phyloP scores from a whole-genome alignment of 164 flowering plant species.

The Umbilicus rupestris region DNA sequence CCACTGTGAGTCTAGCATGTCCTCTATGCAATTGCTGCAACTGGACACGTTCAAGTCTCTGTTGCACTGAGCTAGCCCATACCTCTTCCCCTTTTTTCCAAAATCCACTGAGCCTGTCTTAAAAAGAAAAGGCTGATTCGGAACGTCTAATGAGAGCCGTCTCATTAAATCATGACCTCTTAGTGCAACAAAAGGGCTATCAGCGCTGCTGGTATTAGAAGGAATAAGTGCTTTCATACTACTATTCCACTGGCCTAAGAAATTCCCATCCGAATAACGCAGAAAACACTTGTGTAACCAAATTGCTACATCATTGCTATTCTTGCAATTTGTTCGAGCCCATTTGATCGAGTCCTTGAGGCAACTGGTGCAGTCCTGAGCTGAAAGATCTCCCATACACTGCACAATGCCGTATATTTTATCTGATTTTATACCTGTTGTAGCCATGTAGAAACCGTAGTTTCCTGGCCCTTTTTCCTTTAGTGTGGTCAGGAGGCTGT shows the following conservation, averaged over 20 bases:
- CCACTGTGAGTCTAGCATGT: background rate
- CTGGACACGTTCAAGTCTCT: conserved; percentile 14
- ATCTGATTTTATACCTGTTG: conserved; percentile 1
- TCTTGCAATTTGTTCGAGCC: conserved; percentile 10
- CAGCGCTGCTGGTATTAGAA: background rate
- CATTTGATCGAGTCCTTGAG: background rate
- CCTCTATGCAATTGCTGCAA: conserved; percentile 13
- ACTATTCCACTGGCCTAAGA: conserved; percentile 12
- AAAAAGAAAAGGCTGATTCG: conserved; percentile 11
- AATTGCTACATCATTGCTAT: conserved; percentile 12
- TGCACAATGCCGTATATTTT: conserved; percentile 19
- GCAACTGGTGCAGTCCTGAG: conserved; percentile 16
- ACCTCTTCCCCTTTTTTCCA: conserved; percentile 19
- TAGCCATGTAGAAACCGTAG: conserved; percentile 17
- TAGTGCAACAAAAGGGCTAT: background rate
- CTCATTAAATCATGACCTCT: background rate
- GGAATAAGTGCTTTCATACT: background rate
- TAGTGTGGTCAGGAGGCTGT: conserved; percentile 13
- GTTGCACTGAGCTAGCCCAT: conserved; percentile 25
- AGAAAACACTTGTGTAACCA: conserved; percentile 19
- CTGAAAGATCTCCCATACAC: conserved; percentile 18
- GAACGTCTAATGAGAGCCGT: background rate
- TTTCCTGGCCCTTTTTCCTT: conserved; percentile 7
- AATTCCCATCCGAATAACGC: conserved; percentile 14
- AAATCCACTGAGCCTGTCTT: conserved; percentile 12